Conservation (phyloP, 352 stramenopile species). For the Pythium aphanidermatum region DNA sequence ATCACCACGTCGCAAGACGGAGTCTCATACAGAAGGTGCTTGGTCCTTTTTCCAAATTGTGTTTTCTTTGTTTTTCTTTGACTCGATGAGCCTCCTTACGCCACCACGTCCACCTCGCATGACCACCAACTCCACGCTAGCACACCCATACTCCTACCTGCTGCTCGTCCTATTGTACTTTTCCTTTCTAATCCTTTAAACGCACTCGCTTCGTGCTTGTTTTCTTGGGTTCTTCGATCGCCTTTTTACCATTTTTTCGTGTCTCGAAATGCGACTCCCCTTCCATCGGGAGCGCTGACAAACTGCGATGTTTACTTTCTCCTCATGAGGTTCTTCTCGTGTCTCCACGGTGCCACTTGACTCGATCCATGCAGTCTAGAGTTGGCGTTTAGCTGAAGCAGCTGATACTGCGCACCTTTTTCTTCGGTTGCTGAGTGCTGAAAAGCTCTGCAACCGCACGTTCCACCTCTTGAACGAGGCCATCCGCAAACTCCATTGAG, state of each 20-base stretch:
- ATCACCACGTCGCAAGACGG: too few species aligned
- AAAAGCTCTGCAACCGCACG: slow-evolving; percentile 40
- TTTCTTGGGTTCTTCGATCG: slow-evolving; percentile 3
- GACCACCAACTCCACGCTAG: too few species aligned
- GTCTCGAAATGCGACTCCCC: slow-evolving; percentile 4
- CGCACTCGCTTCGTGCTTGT: slow-evolving; percentile 23
- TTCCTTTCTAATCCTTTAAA: slow-evolving; percentile 4
- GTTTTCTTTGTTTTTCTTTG: slow-evolving; percentile 32
- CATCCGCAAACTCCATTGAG: slow-evolving; percentile 52
- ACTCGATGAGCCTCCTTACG: not conserved
- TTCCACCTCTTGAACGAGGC: slow-evolving; percentile 46
- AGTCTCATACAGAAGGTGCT: too few species aligned
- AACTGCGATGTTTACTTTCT: too few species aligned
- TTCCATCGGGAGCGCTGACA: slow-evolving; percentile 16
- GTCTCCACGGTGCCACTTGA: not conserved
- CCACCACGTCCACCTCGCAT: not conserved
- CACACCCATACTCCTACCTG: slow-evolving; percentile 4
- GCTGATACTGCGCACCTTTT: slow-evolving; percentile 86
- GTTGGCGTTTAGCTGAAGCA: slow-evolving; percentile 70
- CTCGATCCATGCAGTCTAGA: too few species aligned
- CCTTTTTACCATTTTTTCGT: slow-evolving; percentile 17
- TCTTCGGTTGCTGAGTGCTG: slow-evolving; percentile 52
- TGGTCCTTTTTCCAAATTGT: slow-evolving; percentile 7
- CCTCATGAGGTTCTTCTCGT: not conserved
- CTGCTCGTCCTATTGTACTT: slow-evolving; percentile 12